Evolutionary conservation across 106 monocot genomes (phyloP).

Genomic region (Dendrobium nobile): DNA sequence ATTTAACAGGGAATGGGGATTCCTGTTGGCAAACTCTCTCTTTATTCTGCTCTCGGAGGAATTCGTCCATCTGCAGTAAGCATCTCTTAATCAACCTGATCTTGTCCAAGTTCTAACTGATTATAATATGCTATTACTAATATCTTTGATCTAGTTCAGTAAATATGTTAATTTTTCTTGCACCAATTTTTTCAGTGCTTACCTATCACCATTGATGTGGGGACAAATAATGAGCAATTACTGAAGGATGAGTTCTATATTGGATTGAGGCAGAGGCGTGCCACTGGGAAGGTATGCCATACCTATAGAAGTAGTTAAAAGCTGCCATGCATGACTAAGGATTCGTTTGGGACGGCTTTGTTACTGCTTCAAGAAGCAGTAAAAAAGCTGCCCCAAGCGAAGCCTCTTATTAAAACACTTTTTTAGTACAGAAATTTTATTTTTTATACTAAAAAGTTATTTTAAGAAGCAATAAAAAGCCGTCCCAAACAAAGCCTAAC

Average conservation of each 20-base stretch:
- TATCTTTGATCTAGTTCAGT: background rate
- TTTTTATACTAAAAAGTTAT: too few relatives aligned
- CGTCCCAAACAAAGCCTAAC: too few relatives aligned
- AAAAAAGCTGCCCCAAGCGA: too few relatives aligned
- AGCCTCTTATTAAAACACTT: too few relatives aligned
- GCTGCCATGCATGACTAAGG: background rate
- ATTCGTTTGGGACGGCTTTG: too few relatives aligned
- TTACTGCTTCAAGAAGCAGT: too few relatives aligned
- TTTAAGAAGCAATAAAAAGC: too few relatives aligned
- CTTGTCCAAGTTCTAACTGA: background rate
- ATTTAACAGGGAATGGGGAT: conserved; percentile 25
- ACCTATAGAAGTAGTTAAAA: background rate
- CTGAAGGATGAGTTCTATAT: conserved; percentile 26
- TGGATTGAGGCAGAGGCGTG: conserved; percentile 21
- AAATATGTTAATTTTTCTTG: background rate
- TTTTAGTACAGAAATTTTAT: too few relatives aligned
- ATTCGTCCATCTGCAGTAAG: conserved; percentile 26
- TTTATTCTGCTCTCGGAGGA: conserved; percentile 23
- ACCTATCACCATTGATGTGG: conserved; percentile 28
- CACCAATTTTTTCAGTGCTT: conserved; percentile 18
- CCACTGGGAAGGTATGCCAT: conserved; percentile 18
- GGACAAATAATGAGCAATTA: conserved; percentile 22
- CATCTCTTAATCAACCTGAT: background rate
- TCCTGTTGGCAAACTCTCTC: conserved; percentile 25
- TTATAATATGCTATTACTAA: background rate